Conservation (phyloP, 2,329 filamentous ascomycete species). For the Beauveria bassiana region DNA sequence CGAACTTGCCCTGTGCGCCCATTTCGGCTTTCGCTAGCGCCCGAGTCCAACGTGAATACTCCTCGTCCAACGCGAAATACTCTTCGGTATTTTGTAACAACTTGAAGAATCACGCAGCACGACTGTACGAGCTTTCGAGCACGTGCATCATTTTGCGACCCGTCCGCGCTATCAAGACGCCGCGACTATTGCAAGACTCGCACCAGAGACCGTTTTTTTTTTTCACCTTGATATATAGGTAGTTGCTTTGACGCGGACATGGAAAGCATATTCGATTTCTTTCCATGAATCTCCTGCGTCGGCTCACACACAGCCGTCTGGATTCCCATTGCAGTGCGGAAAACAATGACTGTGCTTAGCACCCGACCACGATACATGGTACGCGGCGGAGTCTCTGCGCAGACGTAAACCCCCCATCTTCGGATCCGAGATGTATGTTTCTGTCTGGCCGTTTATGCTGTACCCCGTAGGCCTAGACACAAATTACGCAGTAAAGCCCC, state of each 20-base stretch:
- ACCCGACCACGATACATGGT: slow-evolving; percentile 31
- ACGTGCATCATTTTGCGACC: too few relatives aligned
- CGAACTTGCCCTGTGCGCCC: not conserved
- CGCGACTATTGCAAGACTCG: not conserved
- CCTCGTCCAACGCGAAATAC: not conserved
- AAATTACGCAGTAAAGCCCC: slow-evolving; percentile 29
- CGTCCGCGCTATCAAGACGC: not conserved
- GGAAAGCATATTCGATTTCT: too few relatives aligned
- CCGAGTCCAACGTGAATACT: not conserved
- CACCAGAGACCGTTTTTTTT: too few relatives aligned
- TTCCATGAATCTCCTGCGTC: too few relatives aligned
- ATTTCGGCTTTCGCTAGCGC: not conserved
- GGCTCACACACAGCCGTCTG: too few relatives aligned
- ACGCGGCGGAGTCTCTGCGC: slow-evolving; percentile 15
- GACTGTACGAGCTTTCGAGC: too few relatives aligned
- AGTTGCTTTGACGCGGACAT: too few relatives aligned
- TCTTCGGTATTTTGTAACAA: not conserved
- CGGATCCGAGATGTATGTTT: slow-evolving; percentile 29
- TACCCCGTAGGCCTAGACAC: slow-evolving; percentile 50
- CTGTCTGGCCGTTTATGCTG: slow-evolving; percentile 34
- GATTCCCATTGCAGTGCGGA: too few relatives aligned
- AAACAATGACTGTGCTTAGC: slow-evolving; percentile 29
- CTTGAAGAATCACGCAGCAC: not conserved
- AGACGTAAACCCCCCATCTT: slow-evolving; percentile 23
- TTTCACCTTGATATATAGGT: too few relatives aligned